A percentile compares a stretch with the other conserved stretches of the same genome.
These are phyloP conservation scores for Odonthalia washingtoniensis DNA, from an alignment of 31 red algal species.

Conservation along the genomic window DNA sequence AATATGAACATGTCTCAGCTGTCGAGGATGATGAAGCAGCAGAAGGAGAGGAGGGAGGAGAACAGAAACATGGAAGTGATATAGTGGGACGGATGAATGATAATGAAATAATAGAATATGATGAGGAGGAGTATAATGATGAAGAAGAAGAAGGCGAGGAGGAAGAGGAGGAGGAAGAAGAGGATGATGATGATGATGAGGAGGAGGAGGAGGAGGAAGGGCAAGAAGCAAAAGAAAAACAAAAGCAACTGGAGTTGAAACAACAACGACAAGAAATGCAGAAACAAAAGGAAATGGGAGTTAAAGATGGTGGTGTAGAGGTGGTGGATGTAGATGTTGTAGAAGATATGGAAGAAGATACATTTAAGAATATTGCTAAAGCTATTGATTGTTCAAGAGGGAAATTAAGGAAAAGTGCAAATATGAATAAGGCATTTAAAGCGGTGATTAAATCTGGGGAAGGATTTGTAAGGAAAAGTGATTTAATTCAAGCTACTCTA, in stretches of 20 bases:
- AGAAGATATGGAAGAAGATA: slow-evolving; percentile 53
- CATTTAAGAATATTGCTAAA: slow-evolving; percentile 68
- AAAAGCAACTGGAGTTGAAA: slow-evolving; percentile 1
- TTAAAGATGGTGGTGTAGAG: slow-evolving; percentile 26
- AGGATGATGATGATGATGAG: too few species aligned
- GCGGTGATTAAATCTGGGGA: slow-evolving; percentile 66
- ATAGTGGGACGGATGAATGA: too few species aligned
- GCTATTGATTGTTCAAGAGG: slow-evolving; percentile 75
- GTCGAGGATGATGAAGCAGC: background rate
- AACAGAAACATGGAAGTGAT: background rate
- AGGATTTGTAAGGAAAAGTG: slow-evolving; percentile 62
- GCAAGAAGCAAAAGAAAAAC: background rate
- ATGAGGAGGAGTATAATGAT: too few species aligned
- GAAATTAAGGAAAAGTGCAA: slow-evolving; percentile 64
- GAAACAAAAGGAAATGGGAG: background rate
- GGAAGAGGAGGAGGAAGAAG: too few species aligned
- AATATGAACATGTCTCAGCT: slow-evolving; percentile 3
- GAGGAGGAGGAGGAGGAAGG: too few species aligned
- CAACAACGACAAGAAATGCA: slow-evolving; percentile 10
- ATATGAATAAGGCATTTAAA: slow-evolving; percentile 76
- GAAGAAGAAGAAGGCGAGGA: too few species aligned
- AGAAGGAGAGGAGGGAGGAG: too few species aligned
- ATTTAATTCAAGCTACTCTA: slow-evolving; percentile 64
- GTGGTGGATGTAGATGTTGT: background rate
- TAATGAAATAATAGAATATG: too few species aligned